Percentiles rank a stretch among this genome's conserved stretches.
These are phyloP conservation scores for Endotrypanum monterogeii DNA, from an alignment of 208 protist species.

Conservation along the genomic window DNA sequence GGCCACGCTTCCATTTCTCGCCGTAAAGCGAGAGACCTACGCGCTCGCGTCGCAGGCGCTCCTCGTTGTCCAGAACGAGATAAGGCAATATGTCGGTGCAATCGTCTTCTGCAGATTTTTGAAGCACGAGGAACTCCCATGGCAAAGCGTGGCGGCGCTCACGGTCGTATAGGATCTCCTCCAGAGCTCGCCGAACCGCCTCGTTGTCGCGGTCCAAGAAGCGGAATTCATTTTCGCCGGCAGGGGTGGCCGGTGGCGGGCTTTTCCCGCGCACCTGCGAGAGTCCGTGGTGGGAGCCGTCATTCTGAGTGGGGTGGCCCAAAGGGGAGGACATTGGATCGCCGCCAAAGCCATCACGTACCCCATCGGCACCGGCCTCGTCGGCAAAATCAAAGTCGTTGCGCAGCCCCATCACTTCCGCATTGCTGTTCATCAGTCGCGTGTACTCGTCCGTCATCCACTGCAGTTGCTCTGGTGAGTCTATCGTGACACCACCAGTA, in stretches of 20 bases:
- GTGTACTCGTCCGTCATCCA: conserved; percentile 54
- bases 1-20: conserved; percentile 70
- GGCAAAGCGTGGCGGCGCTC: conserved; percentile 77
- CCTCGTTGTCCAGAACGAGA: conserved; percentile 85
- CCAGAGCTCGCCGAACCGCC: conserved; percentile 32
- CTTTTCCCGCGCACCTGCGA: conserved; percentile 6
- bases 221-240: not conserved
- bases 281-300: not conserved
- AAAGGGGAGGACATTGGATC: not conserved
- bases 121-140: conserved; percentile 86
- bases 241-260: conserved; percentile 20
- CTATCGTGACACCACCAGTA: not conserved
- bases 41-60: conserved; percentile 74
- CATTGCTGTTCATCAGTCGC: conserved; percentile 61
- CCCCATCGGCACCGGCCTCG: conserved; percentile 7
- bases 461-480: conserved; percentile 43
- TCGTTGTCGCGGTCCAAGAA: conserved; percentile 27
- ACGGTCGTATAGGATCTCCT: conserved; percentile 63
- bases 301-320: conserved; percentile 29
- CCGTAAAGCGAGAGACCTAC: conserved; percentile 70
- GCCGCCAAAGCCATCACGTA: not conserved
- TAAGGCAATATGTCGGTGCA: conserved; percentile 68
- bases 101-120: conserved; percentile 52
- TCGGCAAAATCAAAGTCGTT: conserved; percentile 74
- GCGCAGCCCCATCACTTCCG: conserved; percentile 61